Base-by-base conservation (phyloP, 768 basidiomycete genomes). In the Sutorius australiensis region DNA sequence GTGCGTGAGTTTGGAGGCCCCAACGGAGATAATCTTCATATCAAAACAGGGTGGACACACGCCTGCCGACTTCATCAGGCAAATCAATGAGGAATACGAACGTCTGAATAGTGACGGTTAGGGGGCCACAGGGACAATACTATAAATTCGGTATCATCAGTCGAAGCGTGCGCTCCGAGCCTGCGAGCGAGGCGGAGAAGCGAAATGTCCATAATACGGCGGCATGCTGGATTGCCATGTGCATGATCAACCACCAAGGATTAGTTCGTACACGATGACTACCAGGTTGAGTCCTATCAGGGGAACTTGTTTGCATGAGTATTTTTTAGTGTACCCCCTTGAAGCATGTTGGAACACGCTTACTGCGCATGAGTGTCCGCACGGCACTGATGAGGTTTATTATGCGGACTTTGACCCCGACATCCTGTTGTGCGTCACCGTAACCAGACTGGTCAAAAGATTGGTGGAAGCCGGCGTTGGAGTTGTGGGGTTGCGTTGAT, bases 311-410 rank as follows among this genome's bases (percentile, higher is more conserved):
- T 44, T 17, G 34, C 39, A 60, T 70, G 63, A 64, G 49, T 51
- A 44, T 28, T 45, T 45, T 24, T 24, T 19, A 56, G 54, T 19
- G 40, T 53, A 54, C 39, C 46, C 48, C 32, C 51, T 55, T 24
- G 9, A 42, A 45, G 55, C 59, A 55, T 51, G 50, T 33, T 48
- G 42, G 34, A 61, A 59, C 52, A 59, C 33, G 84, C 95, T 77
- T 69, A 99, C 95, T 93, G 71, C 95, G 84, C 91, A 98, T 92
- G 62, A 99, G 78, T 42, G 95, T 98, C 73, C 95, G 80, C 55
- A 98, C 93, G 34, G 95, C 95, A 61, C 89, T 83, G 57, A 98
- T 97, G 62, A 99, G 82, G 74, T 91, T 90, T 67, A 98, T 83
- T 55, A 98, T 70, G 63, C 91, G 82, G 56, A 82, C 81, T 74